Base-by-base conservation (phyloP, 768 basidiomycete species). In the Tubosaeta sp. region DNA sequence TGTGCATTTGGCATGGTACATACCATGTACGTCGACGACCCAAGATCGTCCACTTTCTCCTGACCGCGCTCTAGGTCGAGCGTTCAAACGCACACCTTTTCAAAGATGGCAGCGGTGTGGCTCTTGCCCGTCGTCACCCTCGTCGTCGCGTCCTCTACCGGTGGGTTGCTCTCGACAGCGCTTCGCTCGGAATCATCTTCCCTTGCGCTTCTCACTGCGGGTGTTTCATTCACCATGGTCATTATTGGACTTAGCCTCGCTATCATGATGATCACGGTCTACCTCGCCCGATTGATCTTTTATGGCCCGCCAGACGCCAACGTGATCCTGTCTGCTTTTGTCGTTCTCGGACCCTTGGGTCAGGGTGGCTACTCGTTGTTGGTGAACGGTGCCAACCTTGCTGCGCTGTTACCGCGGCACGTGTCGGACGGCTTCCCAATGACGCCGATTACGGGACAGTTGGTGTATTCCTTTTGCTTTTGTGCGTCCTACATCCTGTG, bases 311-410 rank as follows among this genome's bases (percentile, higher is more conserved):
- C 74, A 16, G 71, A 74, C 45, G 64, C 64, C 22, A 64, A 64
- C 35, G 50, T 73, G 51, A 67, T 76, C 51, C 61, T 76, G 41
- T 75, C 74, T 38, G 67, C 71, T 4, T 79, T 81, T 59, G 59
- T 81, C 22, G 73, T 76, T 8, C 69, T 81, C 32, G 80, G 80
- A 6, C 80, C 80, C 4, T 71, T 78, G 53, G 79, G 79, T 6
- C 78, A 80, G 59, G 79, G 76, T 21, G 76, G 76, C 6, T 77
- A 69, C 55, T 76, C 75, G 0, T 56, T 76, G 21, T 61, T 76
- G 19, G 49, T 75, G 6, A 73, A 73, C 49, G 74, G 75, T 13
- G 61, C 69, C 41, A 63, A 70, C 49, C 60, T 76, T 39, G 67
- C 67, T 0, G 49, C 65, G 39, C 53, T 73, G 6, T 57, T 75